Base-by-base conservation (phyloP, 164 flowering plant genomes). In the Protea cynaroides region DNA sequence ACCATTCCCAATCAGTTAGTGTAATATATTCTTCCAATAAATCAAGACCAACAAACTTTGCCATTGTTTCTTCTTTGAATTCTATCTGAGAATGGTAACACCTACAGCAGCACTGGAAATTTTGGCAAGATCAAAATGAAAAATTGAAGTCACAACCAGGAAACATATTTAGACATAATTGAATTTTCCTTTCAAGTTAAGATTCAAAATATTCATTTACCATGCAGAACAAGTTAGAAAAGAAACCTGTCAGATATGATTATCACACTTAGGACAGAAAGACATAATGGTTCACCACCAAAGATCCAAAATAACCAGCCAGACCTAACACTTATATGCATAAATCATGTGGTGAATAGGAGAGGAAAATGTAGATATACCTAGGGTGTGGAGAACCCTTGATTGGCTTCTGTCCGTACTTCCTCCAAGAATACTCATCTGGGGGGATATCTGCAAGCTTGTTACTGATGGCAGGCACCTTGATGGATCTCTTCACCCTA, bases 341-440 rank as follows among this genome's bases (percentile, higher is more conserved):
- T 18, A 25, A 34, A 24, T 24, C 38, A 34, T 1, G 25, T 52
- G 25, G 21, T 10, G 11, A 72, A n/a, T 8, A 8, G 9, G 2
- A 40, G 50, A 23, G 58, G 22, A 36, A 50, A 55, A 58, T 34
- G 51, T 43, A 61, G 38, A 53, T 53, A 53, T 53, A 53, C 56
- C 65, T 62, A 49, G 65, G 65, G 19, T 62, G 65, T 44, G 65
- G 65, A 17, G 65, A 62, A 49, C 65, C 56, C 56, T 53, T 53
- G 7, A 53, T 53, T 53, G 24, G 56, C 25, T 53, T 53, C 24
- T 53, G 56, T 7, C 25, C 24, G 21, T 23, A 53, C 25, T 53
- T 53, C 25, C 56, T 53, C 56, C 56, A 53, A 19, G 25, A 53
- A 53, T 53, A 53, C 56, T 53, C 56, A 53, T 21, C 25, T 18